Percentiles rank a stretch among this genome's conserved stretches.
Conservation (phyloP, 805 yeast species). For the Candida tallmaniae region DNA sequence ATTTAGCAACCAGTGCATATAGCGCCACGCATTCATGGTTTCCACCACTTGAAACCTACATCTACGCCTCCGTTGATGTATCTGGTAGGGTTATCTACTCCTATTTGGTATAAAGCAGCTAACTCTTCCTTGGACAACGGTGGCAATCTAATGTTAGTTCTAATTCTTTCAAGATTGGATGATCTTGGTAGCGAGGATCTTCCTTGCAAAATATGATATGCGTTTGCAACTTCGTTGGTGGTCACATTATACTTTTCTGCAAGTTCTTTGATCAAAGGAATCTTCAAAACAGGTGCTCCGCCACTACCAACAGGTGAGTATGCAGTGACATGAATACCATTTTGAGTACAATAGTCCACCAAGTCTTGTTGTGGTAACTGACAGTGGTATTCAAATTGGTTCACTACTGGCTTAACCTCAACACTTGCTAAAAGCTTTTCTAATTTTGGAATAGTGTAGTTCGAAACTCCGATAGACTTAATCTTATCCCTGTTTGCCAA, state of each 20-base stretch:
- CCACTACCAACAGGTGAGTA: constrained; percentile 62
- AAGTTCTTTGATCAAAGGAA: constrained; percentile 46
- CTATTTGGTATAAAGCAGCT: constrained; percentile 23
- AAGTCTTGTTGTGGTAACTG: constrained; percentile 38
- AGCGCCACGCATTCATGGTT: constrained; percentile 3
- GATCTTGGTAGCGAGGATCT: constrained; percentile 68
- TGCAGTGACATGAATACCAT: constrained; percentile 44
- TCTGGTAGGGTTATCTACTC: constrained; percentile 27
- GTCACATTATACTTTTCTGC: constrained; percentile 55
- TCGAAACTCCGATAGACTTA: constrained; percentile 34
- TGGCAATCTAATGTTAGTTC: constrained; percentile 29
- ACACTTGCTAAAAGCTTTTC: constrained; percentile 24
- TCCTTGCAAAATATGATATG: constrained; percentile 60
- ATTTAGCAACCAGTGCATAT: too few relatives aligned
- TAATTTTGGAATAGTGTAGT: constrained; percentile 24
- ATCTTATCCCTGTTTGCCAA: constrained; percentile 24
- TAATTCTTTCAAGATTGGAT: constrained; percentile 61
- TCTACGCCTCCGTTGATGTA: constrained; percentile 32
- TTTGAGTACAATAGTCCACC: constrained; percentile 30
- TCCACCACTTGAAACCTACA: constrained; percentile 34
- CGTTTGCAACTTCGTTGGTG: constrained; percentile 54
- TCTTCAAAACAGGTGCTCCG: constrained; percentile 59
- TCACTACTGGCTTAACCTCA: constrained; percentile 26
- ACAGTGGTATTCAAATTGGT: constrained; percentile 35
- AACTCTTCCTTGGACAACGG: constrained; percentile 36